A percentile compares a stretch with the other conserved stretches of the same genome.
Conservation (phyloP, 2,329 filamentous ascomycete species). For the Venturia aucupariae region DNA sequence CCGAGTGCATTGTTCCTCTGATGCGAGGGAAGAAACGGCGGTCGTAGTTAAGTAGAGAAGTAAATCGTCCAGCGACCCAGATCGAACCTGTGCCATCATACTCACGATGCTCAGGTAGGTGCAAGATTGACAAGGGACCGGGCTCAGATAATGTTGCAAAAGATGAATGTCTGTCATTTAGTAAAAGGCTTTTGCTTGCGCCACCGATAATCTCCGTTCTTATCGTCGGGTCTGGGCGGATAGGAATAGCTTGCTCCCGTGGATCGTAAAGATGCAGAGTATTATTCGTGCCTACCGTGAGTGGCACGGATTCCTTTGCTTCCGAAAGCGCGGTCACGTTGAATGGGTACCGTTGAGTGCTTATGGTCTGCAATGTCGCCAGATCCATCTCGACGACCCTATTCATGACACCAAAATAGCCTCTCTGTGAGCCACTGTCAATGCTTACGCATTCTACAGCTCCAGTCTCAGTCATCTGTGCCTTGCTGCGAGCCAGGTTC, state of each 20-base stretch:
- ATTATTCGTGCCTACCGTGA: slow-evolving; percentile 76
- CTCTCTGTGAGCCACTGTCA: slow-evolving; percentile 56
- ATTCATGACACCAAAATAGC: slow-evolving; percentile 72
- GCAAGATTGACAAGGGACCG: slow-evolving; percentile 72
- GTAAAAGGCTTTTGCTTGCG: not conserved
- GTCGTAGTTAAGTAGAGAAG: slow-evolving; percentile 82
- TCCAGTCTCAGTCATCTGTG: slow-evolving; percentile 59
- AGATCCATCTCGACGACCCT: slow-evolving; percentile 76
- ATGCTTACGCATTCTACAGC: slow-evolving; percentile 78
- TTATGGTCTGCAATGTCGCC: slow-evolving; percentile 58
- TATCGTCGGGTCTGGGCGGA: slow-evolving; percentile 1
- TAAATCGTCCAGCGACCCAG: slow-evolving; percentile 81
- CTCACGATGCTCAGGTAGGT: slow-evolving; percentile 53
- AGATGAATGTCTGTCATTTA: slow-evolving; percentile 12
- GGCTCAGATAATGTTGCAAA: slow-evolving; percentile 72
- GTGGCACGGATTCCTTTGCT: slow-evolving; percentile 53
- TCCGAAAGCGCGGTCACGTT: slow-evolving; percentile 76
- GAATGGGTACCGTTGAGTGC: slow-evolving; percentile 65
- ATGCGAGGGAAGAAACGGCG: slow-evolving; percentile 74
- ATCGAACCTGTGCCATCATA: slow-evolving; percentile 52
- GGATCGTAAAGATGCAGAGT: slow-evolving; percentile 79
- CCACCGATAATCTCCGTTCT: slow-evolving; percentile 8
- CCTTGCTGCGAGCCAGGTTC: slow-evolving; percentile 34
- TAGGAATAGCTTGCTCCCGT: slow-evolving; percentile 35
- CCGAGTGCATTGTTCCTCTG: slow-evolving; percentile 71